Base-by-base conservation (phyloP, 768 basidiomycete species). In the Kwoniella sp. region DNA sequence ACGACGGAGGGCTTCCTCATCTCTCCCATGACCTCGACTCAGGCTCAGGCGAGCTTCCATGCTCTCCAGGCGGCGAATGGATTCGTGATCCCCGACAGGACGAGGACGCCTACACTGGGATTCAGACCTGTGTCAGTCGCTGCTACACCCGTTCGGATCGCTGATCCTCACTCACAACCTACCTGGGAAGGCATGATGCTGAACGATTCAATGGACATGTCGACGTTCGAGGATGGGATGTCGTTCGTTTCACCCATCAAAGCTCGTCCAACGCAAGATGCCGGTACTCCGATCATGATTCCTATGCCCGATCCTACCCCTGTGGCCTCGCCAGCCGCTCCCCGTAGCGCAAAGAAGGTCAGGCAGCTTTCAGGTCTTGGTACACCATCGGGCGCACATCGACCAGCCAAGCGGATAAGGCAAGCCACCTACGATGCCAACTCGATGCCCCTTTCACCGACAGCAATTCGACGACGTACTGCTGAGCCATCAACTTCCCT, bases 351-450 rank as follows among this genome's bases (percentile, higher is more conserved):
- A 1, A 67, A 65, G 58, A 63, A 65, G 56, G n/a, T 62, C 26
- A 15, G 63, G 12, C 34, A 54, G 8, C 26, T 67, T 5, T 67
- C 66, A 17, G 70, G 70, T 20, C 50, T 68, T 15, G 66, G 66
- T 30, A 71, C 70, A 29, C 66, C 66, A n/a, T 45, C 63, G 13
- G 65, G 69, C 1, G 66, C 59, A 23, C 66, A 67, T 26, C 70
- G 70, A 57, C 55, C 65, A 3, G 54, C 66, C 20, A 71, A 67
- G 60, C 26, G 66, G 28, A 68, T 71, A 37, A 56, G 70, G 26
- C 70, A 71, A 56, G 70, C 66, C 1, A 71, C 70, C 20, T 65
- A 65, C 47, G 70, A 71, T 59, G 63, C 66, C 31, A 67, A 64
- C 47, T 38, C 66, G 25, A 54, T 68, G 51, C 66, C 70, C 11